Base-by-base conservation (phyloP, 2,329 filamentous ascomycete genomes). In the Aspergillus awamori region DNA sequence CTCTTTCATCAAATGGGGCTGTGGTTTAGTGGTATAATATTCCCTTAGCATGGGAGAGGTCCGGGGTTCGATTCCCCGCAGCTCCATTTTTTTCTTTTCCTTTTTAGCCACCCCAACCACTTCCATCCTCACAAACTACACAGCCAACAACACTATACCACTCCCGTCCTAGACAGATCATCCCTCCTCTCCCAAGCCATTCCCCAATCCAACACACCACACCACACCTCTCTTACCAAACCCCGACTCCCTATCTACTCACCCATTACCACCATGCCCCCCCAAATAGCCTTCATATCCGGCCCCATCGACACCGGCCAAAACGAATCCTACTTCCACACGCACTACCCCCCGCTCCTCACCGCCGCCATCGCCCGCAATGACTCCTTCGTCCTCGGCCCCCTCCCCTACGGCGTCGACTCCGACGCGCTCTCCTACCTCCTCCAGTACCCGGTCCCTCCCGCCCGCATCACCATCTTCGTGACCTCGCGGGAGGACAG, bases 201-300 rank as follows among this genome's bases (percentile, higher is more conserved):
- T 20, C 20, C 30, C 11, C 1, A 13, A 36, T 6, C 2, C 4
- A 13, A 13, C 11, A 13, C 30, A 13, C 11, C 30, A 13, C 30
- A 33, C 5, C 33, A 2, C 26, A 26, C 20, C 20, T 20, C 20
- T 2, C 20, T 20, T 20, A 11, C 4, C 8, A 4, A 30, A 10
- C 8, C 11, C 11, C 28, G 11, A 4, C 28, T 10, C 10, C 4
- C 4, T 10, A 11, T 11, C 28, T 4, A 11, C 28, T 30, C 10
- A 30, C 8, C 28, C 8, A 0, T 0, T 4, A 36, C 33, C 11
- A 36, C 4, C 33, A 36, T 36, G 11, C 11, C 33, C 11, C 2
- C 33, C 5, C 33, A 68, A 63, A 62, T 62, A 15, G 68, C 68
- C 17, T 72, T 77, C 59, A 74, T 76, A 43, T 77, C 74, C 11